phyloP scores from a whole-genome alignment of 768 basidiomycete genomes.

The Pleurotus djamor region DNA sequence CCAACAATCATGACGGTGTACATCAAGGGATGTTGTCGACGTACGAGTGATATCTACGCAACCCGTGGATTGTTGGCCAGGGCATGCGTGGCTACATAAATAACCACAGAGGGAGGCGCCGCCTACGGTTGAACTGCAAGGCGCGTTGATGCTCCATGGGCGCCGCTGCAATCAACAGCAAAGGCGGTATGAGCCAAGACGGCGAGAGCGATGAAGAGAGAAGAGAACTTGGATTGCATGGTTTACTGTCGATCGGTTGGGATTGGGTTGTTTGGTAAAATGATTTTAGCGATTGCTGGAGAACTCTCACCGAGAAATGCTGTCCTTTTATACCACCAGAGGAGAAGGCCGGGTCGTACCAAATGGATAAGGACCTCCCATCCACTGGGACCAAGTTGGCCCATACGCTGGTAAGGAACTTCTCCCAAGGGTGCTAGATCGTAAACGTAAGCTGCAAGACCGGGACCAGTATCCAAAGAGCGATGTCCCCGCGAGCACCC shows the following conservation, averaged over 20 bases:
- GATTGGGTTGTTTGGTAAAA: background rate
- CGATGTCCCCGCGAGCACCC: background rate
- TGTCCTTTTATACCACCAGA: too few species aligned
- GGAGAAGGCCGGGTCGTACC: too few species aligned
- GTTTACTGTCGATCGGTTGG: background rate
- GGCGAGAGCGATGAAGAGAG: background rate
- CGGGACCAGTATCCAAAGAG: background rate
- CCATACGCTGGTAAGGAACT: too few species aligned
- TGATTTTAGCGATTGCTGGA: background rate
- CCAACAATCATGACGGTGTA: background rate
- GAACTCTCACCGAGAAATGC: too few species aligned
- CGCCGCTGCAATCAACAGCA: constrained; percentile 1
- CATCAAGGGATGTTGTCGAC: background rate
- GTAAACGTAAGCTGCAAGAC: background rate
- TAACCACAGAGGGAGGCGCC: constrained; percentile 1
- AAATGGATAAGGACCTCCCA: too few species aligned
- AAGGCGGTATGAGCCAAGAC: background rate
- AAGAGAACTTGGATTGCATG: background rate
- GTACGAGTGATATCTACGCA: constrained; percentile 4
- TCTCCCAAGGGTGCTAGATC: too few species aligned
- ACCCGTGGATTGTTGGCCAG: constrained; percentile 2
- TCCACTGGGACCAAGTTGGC: too few species aligned
- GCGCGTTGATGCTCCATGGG: constrained; percentile 1
- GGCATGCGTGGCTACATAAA: background rate
- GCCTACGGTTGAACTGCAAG: constrained; percentile 4